phyloP scores from a whole-genome alignment of 1,139 yeast species.

The Meyerozyma guilliermondii region DNA sequence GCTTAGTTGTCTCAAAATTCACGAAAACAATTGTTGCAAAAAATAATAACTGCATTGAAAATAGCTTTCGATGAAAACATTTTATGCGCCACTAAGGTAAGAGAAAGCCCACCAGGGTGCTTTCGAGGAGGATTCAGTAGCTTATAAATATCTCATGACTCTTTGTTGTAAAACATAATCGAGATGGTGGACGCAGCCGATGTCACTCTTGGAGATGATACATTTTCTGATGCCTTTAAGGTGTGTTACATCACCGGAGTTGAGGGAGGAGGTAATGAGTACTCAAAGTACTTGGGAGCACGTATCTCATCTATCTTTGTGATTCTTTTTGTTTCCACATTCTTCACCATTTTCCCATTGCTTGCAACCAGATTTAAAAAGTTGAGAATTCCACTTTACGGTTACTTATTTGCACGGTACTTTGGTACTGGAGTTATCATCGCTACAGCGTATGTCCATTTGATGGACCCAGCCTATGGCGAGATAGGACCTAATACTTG shows the following conservation, averaged over 20 bases:
- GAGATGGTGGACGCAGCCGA: not conserved
- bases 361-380: conserved; percentile 5
- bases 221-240: not conserved
- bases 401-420: conserved; percentile 9
- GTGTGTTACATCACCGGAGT: not conserved
- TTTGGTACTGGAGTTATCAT: conserved; percentile 14
- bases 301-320: conserved; percentile 12
- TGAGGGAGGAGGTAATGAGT: not conserved
- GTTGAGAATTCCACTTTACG: conserved; percentile 8
- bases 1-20: too few relatives aligned
- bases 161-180: not conserved
- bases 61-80: too few relatives aligned
- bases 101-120: too few relatives aligned
- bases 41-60: too few relatives aligned
- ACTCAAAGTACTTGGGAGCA: conserved; percentile 7
- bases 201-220: not conserved
- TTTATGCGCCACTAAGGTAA: too few relatives aligned
- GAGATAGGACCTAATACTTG: conserved; percentile 7
- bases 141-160: too few relatives aligned
- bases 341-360: conserved; percentile 10
- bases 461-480: conserved; percentile 9
- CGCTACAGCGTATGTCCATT: conserved; percentile 12
- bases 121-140: too few relatives aligned
- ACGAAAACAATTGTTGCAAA: too few relatives aligned
- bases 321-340: conserved; percentile 9